Evolutionary conservation across 495 filamentous ascomycete species (phyloP), one percentile per base, ranked within the genome.

Genomic region (Elasticomyces elasticus): DNA sequence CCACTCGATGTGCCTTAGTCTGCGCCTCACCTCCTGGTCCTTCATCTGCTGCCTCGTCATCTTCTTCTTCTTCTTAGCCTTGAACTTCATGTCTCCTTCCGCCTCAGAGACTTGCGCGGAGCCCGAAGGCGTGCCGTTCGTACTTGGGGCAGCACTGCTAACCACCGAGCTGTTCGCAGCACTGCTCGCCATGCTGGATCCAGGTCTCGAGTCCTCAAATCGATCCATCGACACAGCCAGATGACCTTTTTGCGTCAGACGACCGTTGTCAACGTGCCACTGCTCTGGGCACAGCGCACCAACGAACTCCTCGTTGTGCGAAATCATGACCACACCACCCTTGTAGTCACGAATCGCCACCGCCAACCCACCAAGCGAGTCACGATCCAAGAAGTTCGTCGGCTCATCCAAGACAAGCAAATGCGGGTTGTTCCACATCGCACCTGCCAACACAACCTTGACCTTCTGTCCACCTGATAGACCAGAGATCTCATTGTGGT

Each of bases 391-490:
- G 78, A 95, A 98, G 76, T 98, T 98, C 70, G 92, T 97, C 27
- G 92, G 92, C 72, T 98, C 92, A 80, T 98, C 92, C 15, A 98
- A 84, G 17, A 98, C 92, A 47, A 98, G 81, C 56, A 98, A 73
- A 74, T 98, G 92, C 0, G 92, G 92, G 75, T 95, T 97, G 72
- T 95, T 95, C 92, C 60, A 65, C 54, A 63, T 63, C 56, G 87
- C 87, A 61, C 86, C 89, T n/a, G 92, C 91, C 43, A 98, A 80
- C 44, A 98, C 92, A 41, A 98, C 92, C 78, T 98, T 98, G 71
- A 98, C 92, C 72, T 98, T 98, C 67, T 98, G 92, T n/a, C 92
- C 92, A 71, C 92, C 92, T 5, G 90, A 96, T 4, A 98, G 76
- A 65, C 92, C 94, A 43, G 89, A 90, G 64, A 98, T 98, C 69